Evolutionary conservation across 2,329 filamentous ascomycete genomes (phyloP), one percentile per base, ranked within the genome.

Genomic region (Colletotrichum sp.): DNA sequence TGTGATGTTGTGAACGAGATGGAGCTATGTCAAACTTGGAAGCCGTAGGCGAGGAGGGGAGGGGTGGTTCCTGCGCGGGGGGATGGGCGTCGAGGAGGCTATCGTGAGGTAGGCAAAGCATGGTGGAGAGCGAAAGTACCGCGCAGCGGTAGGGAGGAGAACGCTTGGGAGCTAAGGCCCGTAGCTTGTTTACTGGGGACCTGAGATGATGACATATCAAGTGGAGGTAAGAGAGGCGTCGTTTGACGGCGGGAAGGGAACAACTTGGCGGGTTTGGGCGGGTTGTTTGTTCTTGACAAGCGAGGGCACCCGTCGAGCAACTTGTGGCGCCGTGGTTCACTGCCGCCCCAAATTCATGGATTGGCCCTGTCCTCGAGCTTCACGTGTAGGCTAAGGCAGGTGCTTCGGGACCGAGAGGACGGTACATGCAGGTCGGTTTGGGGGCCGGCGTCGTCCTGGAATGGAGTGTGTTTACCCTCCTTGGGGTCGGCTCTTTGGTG

Each of bases 251-350:
- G 52, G 13, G 72, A 39, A 55, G 63, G 39, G 25, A 61, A 25
- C 22, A 44, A n/a, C 19, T 44, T 9, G 39, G 39, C 39, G 39
- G 39, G 39, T n/a, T 5, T 19, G 39, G 13, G 59, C 28, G 28
- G n/a, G 30, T 36, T 15, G 30, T 59, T 55, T 55, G 8, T 72
- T 28, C 30, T 22, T 59, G 36, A 8, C 28, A 63, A n/a, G 22
- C 39, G 39, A 71, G 65, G 16, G 30, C 8, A 28, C 55, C 44
- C 39, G 32, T 32, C 30, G 27, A 65, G 19, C 52, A 36, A 32
- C 68, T 74, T 72, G 72, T 74, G 72, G 68, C 72, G 72, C 72
- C 28, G 72, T 71, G 72, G 72, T 71, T 71, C 30, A 28, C 72
- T 36, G 28, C 32, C 32, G 67, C 22, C 60, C 60, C 16, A 22